Conservation (phyloP, 495 filamentous ascomycete genomes). For the Chaetomidium leptoderma region DNA sequence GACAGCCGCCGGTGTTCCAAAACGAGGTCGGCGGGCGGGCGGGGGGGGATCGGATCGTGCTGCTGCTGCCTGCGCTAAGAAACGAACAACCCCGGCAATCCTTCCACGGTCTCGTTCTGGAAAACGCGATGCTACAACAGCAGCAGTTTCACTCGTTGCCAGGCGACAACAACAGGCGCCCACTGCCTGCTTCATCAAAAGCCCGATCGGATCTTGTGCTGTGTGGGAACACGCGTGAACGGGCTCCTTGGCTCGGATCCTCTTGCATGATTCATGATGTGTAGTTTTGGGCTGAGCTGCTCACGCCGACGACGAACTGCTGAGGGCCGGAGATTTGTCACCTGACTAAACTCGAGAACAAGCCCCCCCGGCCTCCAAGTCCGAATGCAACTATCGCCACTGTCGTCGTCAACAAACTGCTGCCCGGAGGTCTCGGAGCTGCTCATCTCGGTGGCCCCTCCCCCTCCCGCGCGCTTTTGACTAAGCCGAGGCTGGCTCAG, state of each 20-base stretch:
- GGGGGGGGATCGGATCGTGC: neutral
- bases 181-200: too few relatives aligned
- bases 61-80: slow-evolving; percentile 7
- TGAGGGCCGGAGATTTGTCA: too few relatives aligned
- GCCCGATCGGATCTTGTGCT: neutral
- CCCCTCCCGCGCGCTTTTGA: too few relatives aligned
- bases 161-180: neutral
- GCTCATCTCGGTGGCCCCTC: too few relatives aligned
- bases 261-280: neutral
- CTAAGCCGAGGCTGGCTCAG: too few relatives aligned
- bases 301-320: too few relatives aligned
- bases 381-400: neutral
- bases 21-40: neutral
- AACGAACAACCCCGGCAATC: neutral
- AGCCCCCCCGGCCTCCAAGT: too few relatives aligned
- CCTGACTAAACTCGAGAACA: too few relatives aligned
- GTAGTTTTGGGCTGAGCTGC: too few relatives aligned
- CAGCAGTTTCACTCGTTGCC: too few relatives aligned
- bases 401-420: neutral
- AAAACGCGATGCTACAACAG: neutral
- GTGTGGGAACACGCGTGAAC: neutral
- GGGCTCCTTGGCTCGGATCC: neutral
- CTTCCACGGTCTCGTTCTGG: neutral
- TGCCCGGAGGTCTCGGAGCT: too few relatives aligned
- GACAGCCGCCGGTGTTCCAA: neutral